phyloP scores from a whole-genome alignment of 75 land plant genomes.

The Cryptomeria japonica region DNA sequence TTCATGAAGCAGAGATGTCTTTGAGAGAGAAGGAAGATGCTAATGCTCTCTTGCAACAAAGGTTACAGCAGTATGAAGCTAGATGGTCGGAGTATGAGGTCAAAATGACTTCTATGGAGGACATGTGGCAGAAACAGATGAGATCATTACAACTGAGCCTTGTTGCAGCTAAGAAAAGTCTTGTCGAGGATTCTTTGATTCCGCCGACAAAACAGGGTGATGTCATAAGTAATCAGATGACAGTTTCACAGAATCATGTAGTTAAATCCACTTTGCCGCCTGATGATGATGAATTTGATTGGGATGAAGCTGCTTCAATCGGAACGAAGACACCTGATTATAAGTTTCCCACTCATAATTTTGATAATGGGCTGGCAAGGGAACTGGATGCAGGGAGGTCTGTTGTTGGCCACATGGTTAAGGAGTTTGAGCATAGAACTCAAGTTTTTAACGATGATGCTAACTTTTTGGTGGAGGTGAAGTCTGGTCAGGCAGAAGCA shows the following conservation, averaged over 20 bases:
- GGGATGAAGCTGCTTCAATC: constrained; percentile 63
- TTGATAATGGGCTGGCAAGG: constrained; percentile 21
- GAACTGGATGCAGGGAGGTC: constrained; percentile 55
- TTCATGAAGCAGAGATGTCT: constrained; percentile 64
- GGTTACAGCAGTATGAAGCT: constrained; percentile 62
- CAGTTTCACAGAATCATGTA: constrained; percentile 13
- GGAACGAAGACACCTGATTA: constrained; percentile 64
- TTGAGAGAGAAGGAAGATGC: constrained; percentile 84
- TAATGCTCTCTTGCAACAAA: constrained; percentile 54
- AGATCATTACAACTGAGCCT: constrained; percentile 61
- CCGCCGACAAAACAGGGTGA: constrained; percentile 29
- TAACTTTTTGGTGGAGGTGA: constrained; percentile 60
- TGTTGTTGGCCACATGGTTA: constrained; percentile 52
- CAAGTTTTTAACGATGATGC: constrained; percentile 83
- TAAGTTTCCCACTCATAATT: constrained; percentile 12
- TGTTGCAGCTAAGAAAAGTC: constrained; percentile 76
- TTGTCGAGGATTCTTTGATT: constrained; percentile 46
- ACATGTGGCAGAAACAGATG: constrained; percentile 85
- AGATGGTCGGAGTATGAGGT: constrained; percentile 79
- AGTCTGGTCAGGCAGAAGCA: constrained; percentile 46
- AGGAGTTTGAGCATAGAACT: constrained; percentile 82
- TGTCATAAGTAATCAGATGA: constrained; percentile 23
- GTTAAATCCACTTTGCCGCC: constrained; percentile 27
- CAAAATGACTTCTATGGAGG: constrained; percentile 87
- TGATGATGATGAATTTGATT: constrained; percentile 57